Conservation (phyloP, 345 rosid species). For the Populus simonii region DNA sequence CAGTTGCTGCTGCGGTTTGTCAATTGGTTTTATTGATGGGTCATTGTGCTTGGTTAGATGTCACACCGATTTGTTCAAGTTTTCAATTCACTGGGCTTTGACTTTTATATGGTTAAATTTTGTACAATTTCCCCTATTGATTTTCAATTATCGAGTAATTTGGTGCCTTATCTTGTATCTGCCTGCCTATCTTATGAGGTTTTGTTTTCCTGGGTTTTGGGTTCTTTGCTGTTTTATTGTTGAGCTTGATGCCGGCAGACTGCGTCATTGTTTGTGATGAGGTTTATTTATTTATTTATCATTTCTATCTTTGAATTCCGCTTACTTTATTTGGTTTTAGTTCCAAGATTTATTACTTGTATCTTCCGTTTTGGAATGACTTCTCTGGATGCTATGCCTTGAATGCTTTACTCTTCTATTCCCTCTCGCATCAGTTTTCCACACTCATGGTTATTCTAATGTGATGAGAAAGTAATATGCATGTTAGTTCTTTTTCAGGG, state of each 20-base stretch:
- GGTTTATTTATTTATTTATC: neutral
- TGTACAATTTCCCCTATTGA: neutral
- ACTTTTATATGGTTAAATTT: neutral
- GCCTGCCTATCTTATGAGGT: neutral
- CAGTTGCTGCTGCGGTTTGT: neutral
- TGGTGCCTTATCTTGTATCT: neutral
- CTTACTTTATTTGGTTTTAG: neutral
- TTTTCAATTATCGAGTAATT: neutral
- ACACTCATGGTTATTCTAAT: neutral
- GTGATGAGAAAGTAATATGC: neutral
- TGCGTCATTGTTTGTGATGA: neutral
- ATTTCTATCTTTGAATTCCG: neutral
- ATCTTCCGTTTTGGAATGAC: neutral
- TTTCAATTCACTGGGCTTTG: neutral
- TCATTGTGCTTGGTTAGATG: neutral
- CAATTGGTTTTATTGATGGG: neutral
- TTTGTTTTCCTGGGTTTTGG: constrained; percentile 12
- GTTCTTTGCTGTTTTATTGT: constrained; percentile 7
- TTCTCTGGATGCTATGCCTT: neutral
- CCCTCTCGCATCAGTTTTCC: neutral
- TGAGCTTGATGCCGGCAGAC: neutral
- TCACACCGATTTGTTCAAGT: neutral
- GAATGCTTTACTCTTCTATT: neutral
- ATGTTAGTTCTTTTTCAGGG: neutral
- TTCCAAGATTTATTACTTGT: neutral